phyloP scores from a whole-genome alignment of 2,329 filamentous ascomycete species.

The Akanthomyces muscarius region DNA sequence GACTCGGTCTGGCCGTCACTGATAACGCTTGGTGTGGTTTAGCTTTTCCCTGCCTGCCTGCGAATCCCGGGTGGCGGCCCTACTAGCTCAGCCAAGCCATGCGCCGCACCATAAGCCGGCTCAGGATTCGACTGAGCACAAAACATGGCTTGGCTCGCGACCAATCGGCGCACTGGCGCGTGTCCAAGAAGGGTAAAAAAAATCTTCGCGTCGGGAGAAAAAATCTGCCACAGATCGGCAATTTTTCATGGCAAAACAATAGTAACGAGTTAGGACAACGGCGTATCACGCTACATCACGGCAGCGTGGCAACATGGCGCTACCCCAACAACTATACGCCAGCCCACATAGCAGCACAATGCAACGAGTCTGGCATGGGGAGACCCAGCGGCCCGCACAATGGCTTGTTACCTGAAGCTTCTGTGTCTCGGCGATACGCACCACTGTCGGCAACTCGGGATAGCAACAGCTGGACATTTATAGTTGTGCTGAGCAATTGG shows the following conservation, averaged over 20 bases:
- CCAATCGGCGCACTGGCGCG: conserved; percentile 6
- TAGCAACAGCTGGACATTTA: not conserved
- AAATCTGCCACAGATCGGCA: conserved; percentile 9
- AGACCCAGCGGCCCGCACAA: conserved; percentile 8
- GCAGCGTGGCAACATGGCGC: not conserved
- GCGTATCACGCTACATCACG: not conserved
- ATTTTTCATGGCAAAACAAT: not conserved
- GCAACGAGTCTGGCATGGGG: not conserved
- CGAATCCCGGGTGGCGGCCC: conserved; percentile 5
- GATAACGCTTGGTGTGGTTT: not conserved
- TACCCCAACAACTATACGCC: not conserved
- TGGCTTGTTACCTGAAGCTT: not conserved
- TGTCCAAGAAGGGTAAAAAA: conserved; percentile 12
- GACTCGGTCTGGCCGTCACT: conserved; percentile 8
- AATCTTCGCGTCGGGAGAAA: not conserved
- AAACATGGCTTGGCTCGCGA: conserved; percentile 12
- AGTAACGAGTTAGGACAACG: not conserved
- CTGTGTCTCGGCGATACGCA: conserved; percentile 13
- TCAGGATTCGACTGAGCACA: not conserved
- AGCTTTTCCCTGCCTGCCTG: not conserved
- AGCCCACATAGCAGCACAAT: conserved; percentile 3
- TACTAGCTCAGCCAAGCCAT: conserved; percentile 6
- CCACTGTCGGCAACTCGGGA: conserved; percentile 6
- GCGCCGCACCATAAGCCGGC: conserved; percentile 5
- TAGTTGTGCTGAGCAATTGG: not conserved